These are phyloP conservation scores for Cyclotella atomus DNA, from an alignment of 108 stramenopile genomes.

Conservation along the genomic window DNA sequence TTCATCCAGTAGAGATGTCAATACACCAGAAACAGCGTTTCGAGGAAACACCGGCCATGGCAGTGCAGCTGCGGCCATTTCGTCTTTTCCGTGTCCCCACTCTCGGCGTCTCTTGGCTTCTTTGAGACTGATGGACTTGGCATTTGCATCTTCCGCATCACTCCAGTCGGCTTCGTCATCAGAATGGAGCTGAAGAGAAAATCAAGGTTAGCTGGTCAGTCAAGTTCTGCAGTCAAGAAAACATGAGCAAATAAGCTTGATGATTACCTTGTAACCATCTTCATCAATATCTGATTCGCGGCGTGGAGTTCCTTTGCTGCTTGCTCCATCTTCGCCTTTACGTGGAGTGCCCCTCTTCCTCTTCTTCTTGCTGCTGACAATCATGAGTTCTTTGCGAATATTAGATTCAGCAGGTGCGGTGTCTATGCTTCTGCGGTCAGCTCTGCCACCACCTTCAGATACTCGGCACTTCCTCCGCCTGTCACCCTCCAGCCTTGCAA, in stretches of 20 bases:
- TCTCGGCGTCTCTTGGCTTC: constrained; percentile 80
- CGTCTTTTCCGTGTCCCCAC: constrained; percentile 84
- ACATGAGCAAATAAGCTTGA: too few relatives aligned
- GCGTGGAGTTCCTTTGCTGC: constrained; percentile 20
- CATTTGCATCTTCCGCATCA: constrained; percentile 57
- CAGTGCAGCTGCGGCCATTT: constrained; percentile 73
- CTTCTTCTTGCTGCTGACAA: constrained; percentile 73
- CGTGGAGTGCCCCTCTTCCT: constrained; percentile 53
- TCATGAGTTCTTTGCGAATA: constrained; percentile 76
- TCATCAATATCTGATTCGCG: constrained; percentile 45
- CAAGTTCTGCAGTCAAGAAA: too few relatives aligned
- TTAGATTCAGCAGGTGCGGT: constrained; percentile 18
- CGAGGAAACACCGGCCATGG: constrained; percentile 88
- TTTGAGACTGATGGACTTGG: constrained; percentile 74
- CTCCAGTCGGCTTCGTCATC: constrained; percentile 88
- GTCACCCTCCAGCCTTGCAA: constrained; percentile 82
- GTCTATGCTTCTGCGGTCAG: constrained; percentile 11
- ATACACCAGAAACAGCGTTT: constrained; percentile 60
- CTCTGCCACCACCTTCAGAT: constrained; percentile 50
- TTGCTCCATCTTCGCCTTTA: constrained; percentile 44
- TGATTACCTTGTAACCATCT: constrained; percentile 67
- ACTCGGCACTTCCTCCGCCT: constrained; percentile 79
- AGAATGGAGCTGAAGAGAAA: constrained; percentile 53
- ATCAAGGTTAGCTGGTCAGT: too few relatives aligned
- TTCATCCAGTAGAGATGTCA: constrained; percentile 72